Percentiles rank a stretch among this genome's conserved stretches.
phyloP scores from a whole-genome alignment of 148 eudicot genomes.

The Camellia japonica region DNA sequence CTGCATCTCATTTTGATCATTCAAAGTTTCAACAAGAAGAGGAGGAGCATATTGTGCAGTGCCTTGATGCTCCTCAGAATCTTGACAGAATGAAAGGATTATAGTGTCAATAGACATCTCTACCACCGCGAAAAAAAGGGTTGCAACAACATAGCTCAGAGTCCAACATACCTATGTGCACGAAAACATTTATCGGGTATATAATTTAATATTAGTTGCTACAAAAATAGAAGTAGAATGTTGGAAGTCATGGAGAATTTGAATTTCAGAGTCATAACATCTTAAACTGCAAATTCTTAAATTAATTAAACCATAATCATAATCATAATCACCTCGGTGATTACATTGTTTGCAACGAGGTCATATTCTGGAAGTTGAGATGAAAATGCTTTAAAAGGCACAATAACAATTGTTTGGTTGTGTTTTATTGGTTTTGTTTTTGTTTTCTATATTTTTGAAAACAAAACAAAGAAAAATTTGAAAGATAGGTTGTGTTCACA shows the following conservation, averaged over 20 bases:
- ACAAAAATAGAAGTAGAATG: background rate
- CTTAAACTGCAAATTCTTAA: background rate
- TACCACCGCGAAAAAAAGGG: conserved; percentile 53
- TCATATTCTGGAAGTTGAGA: background rate
- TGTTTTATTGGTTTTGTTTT: too few species aligned
- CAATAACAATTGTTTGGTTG: background rate
- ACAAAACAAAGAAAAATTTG: too few species aligned
- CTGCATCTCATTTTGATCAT: conserved; percentile 46
- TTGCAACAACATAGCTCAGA: conserved; percentile 50
- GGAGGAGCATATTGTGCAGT: conserved; percentile 57
- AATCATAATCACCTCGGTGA: background rate
- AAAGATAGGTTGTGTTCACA: too few species aligned
- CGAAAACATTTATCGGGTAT: background rate
- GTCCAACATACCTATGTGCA: conserved; percentile 48
- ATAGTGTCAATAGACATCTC: conserved; percentile 62
- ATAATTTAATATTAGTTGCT: background rate
- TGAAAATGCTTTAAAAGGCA: background rate
- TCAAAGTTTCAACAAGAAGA: conserved; percentile 55
- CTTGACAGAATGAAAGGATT: conserved; percentile 59
- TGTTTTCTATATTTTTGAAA: too few species aligned
- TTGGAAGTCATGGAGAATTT: background rate
- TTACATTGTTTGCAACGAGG: background rate
- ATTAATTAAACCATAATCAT: background rate
- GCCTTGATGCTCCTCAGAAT: conserved; percentile 56
- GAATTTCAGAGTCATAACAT: background rate